Evolutionary conservation across 2,329 filamentous ascomycete species (phyloP).

Genomic region (Laburnicola sp.): DNA sequence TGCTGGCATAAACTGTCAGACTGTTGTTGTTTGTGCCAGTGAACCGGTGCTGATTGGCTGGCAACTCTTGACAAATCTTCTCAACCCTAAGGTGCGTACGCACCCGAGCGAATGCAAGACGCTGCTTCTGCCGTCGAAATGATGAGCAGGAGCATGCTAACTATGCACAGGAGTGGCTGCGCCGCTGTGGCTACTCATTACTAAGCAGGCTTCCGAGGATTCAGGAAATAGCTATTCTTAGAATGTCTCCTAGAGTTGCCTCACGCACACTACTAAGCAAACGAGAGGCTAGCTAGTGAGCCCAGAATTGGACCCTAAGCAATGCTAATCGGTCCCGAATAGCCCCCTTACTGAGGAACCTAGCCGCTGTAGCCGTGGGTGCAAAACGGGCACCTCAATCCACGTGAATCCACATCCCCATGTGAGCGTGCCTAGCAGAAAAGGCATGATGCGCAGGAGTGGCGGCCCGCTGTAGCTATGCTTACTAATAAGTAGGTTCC

Average conservation of each 20-base stretch:
- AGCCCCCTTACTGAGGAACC: neutral
- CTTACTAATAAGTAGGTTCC: too few relatives aligned
- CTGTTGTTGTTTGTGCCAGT: neutral
- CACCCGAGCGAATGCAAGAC: neutral
- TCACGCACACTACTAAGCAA: neutral
- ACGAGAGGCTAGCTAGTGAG: neutral
- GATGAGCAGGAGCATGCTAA: neutral
- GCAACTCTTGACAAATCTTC: neutral
- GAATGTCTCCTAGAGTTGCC: neutral
- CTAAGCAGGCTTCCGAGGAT: neutral
- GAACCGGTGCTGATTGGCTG: slow-evolving; percentile 1
- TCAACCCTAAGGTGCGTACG: neutral
- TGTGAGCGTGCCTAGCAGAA: too few relatives aligned
- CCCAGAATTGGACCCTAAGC: neutral
- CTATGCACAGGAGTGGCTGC: neutral
- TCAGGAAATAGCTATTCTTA: neutral
- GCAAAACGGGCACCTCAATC: too few relatives aligned
- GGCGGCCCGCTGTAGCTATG: too few relatives aligned
- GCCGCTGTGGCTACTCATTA: neutral
- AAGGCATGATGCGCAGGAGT: too few relatives aligned
- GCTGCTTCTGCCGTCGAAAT: neutral
- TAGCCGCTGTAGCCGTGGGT: neutral
- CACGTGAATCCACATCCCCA: too few relatives aligned
- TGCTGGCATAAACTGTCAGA: neutral
- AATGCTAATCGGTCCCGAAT: neutral